Evolutionary conservation across 352 stramenopile genomes (phyloP).

Genomic region (Phytopythium oedochilum): DNA sequence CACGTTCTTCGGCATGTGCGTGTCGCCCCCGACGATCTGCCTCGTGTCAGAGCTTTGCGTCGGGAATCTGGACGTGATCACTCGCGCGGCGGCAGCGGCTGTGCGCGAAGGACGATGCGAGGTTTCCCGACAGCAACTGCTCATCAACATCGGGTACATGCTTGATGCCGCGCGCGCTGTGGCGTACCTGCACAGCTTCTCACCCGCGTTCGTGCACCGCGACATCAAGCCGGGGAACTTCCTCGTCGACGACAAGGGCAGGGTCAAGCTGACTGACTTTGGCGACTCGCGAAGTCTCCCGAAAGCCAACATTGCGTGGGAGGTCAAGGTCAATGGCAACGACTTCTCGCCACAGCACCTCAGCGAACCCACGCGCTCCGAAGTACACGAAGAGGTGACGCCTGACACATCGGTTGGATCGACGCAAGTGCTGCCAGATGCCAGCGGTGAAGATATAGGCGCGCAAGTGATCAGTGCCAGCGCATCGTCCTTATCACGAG

Average conservation of each 20-base stretch:
- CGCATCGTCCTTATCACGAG: too few species aligned
- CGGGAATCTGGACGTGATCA: constrained; percentile 42
- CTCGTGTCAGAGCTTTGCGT: constrained; percentile 54
- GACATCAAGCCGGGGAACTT: constrained; percentile 63
- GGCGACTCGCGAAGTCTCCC: constrained; percentile 41
- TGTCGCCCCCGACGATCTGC: constrained; percentile 55
- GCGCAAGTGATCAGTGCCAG: too few species aligned
- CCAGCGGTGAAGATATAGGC: too few species aligned
- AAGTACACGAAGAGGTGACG: background rate
- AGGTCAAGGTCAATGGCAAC: constrained; percentile 13
- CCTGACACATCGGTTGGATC: too few species aligned
- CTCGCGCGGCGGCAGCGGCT: constrained; percentile 8
- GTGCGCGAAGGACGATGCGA: constrained; percentile 9
- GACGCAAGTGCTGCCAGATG: too few species aligned
- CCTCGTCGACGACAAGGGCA: constrained; percentile 32
- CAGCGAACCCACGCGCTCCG: background rate
- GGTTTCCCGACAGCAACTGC: constrained; percentile 32
- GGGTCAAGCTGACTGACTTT: constrained; percentile 50
- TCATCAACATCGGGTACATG: constrained; percentile 55
- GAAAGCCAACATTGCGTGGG: constrained; percentile 31
- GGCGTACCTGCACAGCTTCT: constrained; percentile 54
- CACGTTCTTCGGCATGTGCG: constrained; percentile 52
- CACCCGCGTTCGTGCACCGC: constrained; percentile 45
- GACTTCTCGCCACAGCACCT: background rate
- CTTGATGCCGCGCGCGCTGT: constrained; percentile 52